Percentiles rank a stretch among this genome's conserved stretches.
phyloP scores from a whole-genome alignment of 2,329 filamentous ascomycete genomes.

The Nannizziopsis arthrosporioides region DNA sequence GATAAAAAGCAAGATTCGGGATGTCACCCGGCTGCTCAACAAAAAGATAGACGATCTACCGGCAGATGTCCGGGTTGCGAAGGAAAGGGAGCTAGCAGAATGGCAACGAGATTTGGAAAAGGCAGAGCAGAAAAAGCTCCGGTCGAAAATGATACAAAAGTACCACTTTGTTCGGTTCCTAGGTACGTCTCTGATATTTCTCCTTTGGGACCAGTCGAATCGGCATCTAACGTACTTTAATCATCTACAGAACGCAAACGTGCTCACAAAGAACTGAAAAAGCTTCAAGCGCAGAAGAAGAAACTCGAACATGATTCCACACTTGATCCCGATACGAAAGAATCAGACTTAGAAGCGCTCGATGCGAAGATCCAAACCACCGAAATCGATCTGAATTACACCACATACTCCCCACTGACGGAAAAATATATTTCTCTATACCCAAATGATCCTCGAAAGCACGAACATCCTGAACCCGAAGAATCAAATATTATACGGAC shows the following conservation, averaged over 20 bases:
- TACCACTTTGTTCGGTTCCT: constrained; percentile 59
- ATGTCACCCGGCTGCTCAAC: constrained; percentile 42
- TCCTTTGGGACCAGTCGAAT: neutral
- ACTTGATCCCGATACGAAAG: constrained; percentile 21
- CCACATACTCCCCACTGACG: constrained; percentile 49
- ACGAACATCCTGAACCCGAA: constrained; percentile 18
- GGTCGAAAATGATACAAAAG: constrained; percentile 46
- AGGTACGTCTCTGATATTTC: constrained; percentile 24
- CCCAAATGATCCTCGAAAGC: constrained; percentile 25
- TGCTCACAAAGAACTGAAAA: constrained; percentile 31
- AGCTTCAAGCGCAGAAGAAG: constrained; percentile 30
- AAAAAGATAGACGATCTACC: constrained; percentile 37
- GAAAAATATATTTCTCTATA: constrained; percentile 50
- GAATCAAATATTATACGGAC: constrained; percentile 18
- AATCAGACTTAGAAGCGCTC: constrained; percentile 20
- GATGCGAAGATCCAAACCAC: constrained; percentile 36
- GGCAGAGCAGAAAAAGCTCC: constrained; percentile 38
- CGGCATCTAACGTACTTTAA: neutral
- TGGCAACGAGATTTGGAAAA: constrained; percentile 46
- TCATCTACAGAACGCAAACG: constrained; percentile 31
- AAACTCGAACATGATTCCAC: constrained; percentile 22
- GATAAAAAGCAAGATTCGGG: constrained; percentile 46
- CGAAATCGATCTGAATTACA: constrained; percentile 51
- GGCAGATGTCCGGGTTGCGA: constrained; percentile 44
- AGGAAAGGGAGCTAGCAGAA: constrained; percentile 48